Evolutionary conservation across 2,329 filamentous ascomycete species (phyloP).

Genomic region (Fusarium cyanostomum): DNA sequence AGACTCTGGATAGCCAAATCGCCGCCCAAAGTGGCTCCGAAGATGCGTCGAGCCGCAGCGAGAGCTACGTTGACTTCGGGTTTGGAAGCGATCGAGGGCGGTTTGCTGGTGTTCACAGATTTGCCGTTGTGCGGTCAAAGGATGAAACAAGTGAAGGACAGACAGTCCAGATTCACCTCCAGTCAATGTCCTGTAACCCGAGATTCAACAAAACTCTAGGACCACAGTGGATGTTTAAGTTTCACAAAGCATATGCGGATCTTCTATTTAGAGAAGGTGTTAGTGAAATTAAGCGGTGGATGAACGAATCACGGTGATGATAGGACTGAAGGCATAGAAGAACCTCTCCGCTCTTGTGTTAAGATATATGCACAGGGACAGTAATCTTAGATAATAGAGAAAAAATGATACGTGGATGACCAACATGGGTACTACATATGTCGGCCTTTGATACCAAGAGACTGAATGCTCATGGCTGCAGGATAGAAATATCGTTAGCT

Average conservation of each 20-base stretch:
- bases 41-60: neutral
- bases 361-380: too few species aligned
- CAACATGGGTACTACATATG: too few species aligned
- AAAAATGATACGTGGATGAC: too few species aligned
- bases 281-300: slow-evolving; percentile 31
- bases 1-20: slow-evolving; percentile 34
- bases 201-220: slow-evolving; percentile 25
- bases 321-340: neutral
- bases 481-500: too few species aligned
- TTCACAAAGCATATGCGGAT: slow-evolving; percentile 41
- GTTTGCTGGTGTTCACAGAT: slow-evolving; percentile 46
- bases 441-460: too few species aligned
- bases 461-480: too few species aligned
- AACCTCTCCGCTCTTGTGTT: neutral
- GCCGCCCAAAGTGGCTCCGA: neutral
- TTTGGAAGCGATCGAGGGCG: slow-evolving; percentile 40
- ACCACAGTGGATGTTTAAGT: slow-evolving; percentile 23
- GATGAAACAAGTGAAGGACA: neutral
- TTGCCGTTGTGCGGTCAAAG: slow-evolving; percentile 37
- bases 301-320: neutral
- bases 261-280: slow-evolving; percentile 42
- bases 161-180: slow-evolving; percentile 32
- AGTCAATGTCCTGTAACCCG: slow-evolving; percentile 43
- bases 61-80: slow-evolving; percentile 44
- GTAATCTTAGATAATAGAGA: too few species aligned